Base-by-base conservation (phyloP, 2,329 filamentous ascomycete genomes). In the Nigrograna mackinnonii region DNA sequence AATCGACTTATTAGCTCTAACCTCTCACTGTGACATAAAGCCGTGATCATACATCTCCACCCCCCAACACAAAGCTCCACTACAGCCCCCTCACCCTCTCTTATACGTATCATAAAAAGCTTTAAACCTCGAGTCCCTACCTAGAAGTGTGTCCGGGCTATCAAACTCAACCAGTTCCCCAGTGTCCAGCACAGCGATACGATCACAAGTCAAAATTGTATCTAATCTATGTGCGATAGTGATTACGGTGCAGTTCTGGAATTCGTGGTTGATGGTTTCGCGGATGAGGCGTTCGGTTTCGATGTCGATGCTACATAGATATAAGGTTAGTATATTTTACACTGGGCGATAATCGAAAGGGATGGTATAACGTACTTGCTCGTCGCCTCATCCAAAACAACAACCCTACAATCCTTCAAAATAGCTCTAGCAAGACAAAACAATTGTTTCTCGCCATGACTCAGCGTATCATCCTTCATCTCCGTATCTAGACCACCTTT, bases 391-490 rank as follows among this genome's bases (percentile, higher is more conserved):
- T 51, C 48, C 13, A 49, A 18, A 13, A 51, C 39, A 22, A 49
- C 22, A 19, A 51, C 38, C 33, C 35, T 51, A 2, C 42, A 36
- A 7, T 22, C 16, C 22, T 37, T 43, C 6, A 85, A 60, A 14
- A 84, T 71, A 0, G 80, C 82, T 0, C 81, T 64, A 0, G 77
- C 81, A 1, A 86, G 73, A 45, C 75, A 80, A 46, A 86, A 82
- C 0, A 85, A 71, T 50, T 85, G 82, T 37, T 74, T 76, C 57
- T 85, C 81, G 0, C 83, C 83, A n/a, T 41, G 32, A 20, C 9
- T 9, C 18, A 45, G 17, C 5, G 28, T 16, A 11, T 35, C 13
- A 4, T 19, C 14, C 17, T 37, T 36, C 37, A 42, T 31, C 17
- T 41, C 12, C 31, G 35, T 37, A 17, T 48, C 46, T 4, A 46